Evolutionary conservation across 2,329 filamentous ascomycete species (phyloP), one percentile per base, ranked within the genome.

Genomic region (Fusarium sp.): DNA sequence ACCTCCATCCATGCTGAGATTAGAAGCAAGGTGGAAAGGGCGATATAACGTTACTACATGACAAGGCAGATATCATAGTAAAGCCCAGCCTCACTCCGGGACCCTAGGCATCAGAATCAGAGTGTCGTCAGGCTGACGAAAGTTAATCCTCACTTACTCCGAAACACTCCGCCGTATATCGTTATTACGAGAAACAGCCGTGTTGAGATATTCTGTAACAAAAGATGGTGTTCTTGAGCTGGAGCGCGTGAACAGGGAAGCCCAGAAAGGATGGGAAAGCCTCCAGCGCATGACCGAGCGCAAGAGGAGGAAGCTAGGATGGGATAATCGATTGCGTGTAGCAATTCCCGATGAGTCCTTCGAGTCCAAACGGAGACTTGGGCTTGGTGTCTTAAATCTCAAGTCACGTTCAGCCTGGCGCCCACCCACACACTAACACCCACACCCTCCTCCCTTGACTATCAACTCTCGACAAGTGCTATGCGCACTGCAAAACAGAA

Each of bases 391-490:
- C 79, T 80, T 74, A 74, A 70, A 72, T 73, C 59, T 66, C 68
- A 60, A 79, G 79, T 81, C 79, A 81, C 79, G 79, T 74, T 80
- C 71, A 74, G 70, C 67, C 64, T 70, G 68, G 68, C 61, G 61
- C 67, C 66, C 75, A 71, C 74, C 72, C 69, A 72, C 66, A 68
- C 46, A 61, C 30, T 49, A 67, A 34, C 58, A 61, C 56, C 41
- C 71, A 70, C 71, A 70, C 68, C 43, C 53, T 34, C 58, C 68
- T 71, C 46, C 51, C 50, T 66, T 47, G 32, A 32, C 71, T 69
- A 63, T 60, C 42, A 68, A 54, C 49, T 57, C 54, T 53, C 41
- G 37, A 55, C 18, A 51, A 51, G 27, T 53, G 27, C 30, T 58
- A 23, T 47, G 41, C 18, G n/a, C 34, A 53, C 23, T 53, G 32